Evolutionary conservation across 345 rosid species (phyloP), one percentile per base, ranked within the genome.

Genomic region (Noccaea bulbosa): DNA sequence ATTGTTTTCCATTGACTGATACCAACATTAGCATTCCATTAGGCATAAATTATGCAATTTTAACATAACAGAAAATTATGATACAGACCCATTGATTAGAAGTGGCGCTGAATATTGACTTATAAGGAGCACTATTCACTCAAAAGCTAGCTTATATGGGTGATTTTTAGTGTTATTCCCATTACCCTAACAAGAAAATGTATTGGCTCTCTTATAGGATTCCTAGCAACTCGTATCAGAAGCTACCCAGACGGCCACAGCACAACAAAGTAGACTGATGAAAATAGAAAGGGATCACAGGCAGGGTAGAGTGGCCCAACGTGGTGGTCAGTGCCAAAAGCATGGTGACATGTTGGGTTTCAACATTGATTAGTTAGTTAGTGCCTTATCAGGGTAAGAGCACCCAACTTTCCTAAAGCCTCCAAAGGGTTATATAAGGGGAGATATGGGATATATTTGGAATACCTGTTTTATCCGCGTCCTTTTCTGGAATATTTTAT

Each of bases 401-500:
- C 51, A 48, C 3, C 52, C 44, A 27, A 47, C 14, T 45, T 63
- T 20, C 60, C 61, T 50, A 41, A 57, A 67, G 40, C 49, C 52
- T 65, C 43, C 27, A 39, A 22, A 45, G 6, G 47, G 11, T 51
- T 68, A 44, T 15, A 46, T 24, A 61, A 52, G 37, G 11, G 43
- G 50, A 51, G 43, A 34, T 35, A 22, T 5, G 63, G 62, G 16
- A 53, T 46, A 44, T 16, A 16, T 53, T 7, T 60, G 1, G 10
- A 55, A 32, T 43, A 86, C 98, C 97, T 87, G 90, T 73, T 92
- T 91, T 75, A 92, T 86, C 62, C 96, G 97, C 60, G 90, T 59
- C 72, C 99, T 91, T 75, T 92, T 95, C 83, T 95, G 97, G 82
- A 95, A 95, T 58, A 95, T 95, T 81, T 92, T 92, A 72, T 83